Percentiles rank a stretch among this genome's conserved stretches.
Conservation (phyloP, 2,329 filamentous ascomycete species). For the Cordyceps pruinosa region DNA sequence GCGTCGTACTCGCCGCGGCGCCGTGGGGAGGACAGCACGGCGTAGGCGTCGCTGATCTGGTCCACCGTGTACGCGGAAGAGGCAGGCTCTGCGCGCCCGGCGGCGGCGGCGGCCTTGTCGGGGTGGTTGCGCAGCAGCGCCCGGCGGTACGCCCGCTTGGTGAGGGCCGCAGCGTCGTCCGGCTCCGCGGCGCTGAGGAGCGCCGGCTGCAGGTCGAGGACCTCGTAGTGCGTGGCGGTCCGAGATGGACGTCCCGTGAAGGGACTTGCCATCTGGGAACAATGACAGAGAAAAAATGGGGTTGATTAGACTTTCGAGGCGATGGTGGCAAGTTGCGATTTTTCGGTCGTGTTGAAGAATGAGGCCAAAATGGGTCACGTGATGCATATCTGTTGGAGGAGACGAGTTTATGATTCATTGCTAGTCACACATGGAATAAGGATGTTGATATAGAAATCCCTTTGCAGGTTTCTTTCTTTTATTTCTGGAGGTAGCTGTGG, state of each 20-base stretch:
- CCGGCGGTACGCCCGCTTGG: slow-evolving; percentile 58
- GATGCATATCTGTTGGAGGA: not conserved
- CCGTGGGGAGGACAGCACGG: slow-evolving; percentile 43
- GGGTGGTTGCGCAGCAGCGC: slow-evolving; percentile 61
- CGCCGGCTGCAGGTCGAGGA: slow-evolving; percentile 48
- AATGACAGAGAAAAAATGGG: not conserved
- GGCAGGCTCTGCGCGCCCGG: not conserved
- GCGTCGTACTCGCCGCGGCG: slow-evolving; percentile 49
- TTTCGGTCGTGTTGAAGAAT: not conserved
- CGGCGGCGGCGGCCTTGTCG: slow-evolving; percentile 40
- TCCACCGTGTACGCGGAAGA: slow-evolving; percentile 45
- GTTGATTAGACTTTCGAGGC: not conserved
- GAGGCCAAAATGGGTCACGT: slow-evolving; percentile 4
- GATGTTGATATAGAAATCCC: not conserved
- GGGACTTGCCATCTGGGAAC: slow-evolving; percentile 2
- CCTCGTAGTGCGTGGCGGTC: slow-evolving; percentile 50
- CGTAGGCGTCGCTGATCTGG: slow-evolving; percentile 56
- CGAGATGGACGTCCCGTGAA: slow-evolving; percentile 10
- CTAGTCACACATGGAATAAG: not conserved
- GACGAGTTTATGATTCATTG: not conserved
- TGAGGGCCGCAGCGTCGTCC: slow-evolving; percentile 35
- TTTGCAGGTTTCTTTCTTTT: not conserved
- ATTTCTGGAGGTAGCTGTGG: not conserved
- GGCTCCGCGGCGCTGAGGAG: slow-evolving; percentile 36
- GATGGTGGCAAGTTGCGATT: not conserved